These are phyloP conservation scores for Ajuga chamaepitys DNA, from an alignment of 257 asterid genomes.

Conservation along the genomic window DNA sequence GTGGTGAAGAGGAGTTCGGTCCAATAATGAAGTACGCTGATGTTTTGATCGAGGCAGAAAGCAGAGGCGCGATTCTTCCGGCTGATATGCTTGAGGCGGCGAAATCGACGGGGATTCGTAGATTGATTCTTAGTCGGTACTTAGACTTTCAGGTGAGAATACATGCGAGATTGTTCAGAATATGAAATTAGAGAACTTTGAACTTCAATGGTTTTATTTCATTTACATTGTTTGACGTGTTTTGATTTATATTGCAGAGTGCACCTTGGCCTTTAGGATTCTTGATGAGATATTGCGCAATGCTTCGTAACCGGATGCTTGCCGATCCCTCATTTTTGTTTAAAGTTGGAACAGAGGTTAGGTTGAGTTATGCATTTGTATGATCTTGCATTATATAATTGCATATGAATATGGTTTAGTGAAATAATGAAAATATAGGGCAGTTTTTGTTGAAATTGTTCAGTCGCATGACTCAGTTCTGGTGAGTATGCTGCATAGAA, in stretches of 20 bases:
- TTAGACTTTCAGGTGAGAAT: slow-evolving; percentile 73
- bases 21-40: slow-evolving; percentile 65
- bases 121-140: slow-evolving; percentile 63
- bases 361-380: slow-evolving; percentile 15
- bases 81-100: slow-evolving; percentile 86
- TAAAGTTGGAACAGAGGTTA: slow-evolving; percentile 93
- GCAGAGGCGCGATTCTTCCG: slow-evolving; percentile 61
- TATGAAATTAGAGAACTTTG: not conserved
- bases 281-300: slow-evolving; percentile 64
- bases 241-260: slow-evolving; percentile 39
- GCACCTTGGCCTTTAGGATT: slow-evolving; percentile 78
- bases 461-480: not conserved
- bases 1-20: slow-evolving; percentile 63
- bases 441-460: not conserved
- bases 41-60: slow-evolving; percentile 56
- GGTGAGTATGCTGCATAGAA: not conserved
- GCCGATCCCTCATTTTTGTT: slow-evolving; percentile 93
- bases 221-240: slow-evolving; percentile 2
- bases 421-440: not conserved
- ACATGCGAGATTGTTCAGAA: not conserved
- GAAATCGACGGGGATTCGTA: slow-evolving; percentile 53
- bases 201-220: not conserved
- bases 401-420: not conserved
- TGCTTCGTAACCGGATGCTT: slow-evolving; percentile 89
- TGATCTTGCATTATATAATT: not conserved